These are phyloP conservation scores for Epichloe aotearoae DNA, from an alignment of 2,329 filamentous ascomycete genomes.

Conservation along the genomic window DNA sequence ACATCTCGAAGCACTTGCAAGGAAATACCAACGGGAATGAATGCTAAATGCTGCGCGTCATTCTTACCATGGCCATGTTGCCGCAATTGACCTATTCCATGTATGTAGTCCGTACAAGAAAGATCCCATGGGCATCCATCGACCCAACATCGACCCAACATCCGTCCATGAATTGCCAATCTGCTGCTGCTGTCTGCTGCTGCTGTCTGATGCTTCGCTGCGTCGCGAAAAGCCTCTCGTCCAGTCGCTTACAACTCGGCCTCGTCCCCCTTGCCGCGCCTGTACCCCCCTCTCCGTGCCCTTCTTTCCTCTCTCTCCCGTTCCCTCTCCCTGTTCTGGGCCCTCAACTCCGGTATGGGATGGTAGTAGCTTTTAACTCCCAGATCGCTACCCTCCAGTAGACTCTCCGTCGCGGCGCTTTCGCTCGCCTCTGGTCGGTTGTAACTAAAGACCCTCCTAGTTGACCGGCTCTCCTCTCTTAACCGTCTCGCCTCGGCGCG, in stretches of 20 bases:
- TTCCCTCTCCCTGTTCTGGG: slow-evolving; percentile 14
- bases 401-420: slow-evolving; percentile 20
- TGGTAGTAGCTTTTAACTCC: slow-evolving; percentile 47
- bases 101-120: too few species aligned
- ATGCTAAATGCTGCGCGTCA: too few species aligned
- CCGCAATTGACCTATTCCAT: too few species aligned
- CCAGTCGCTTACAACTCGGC: slow-evolving; percentile 7
- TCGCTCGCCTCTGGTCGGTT: slow-evolving; percentile 27
- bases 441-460: slow-evolving; percentile 40
- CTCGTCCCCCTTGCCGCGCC: slow-evolving; percentile 20
- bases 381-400: slow-evolving; percentile 28
- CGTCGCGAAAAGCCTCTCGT: background rate
- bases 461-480: slow-evolving; percentile 36
- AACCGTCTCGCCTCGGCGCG: slow-evolving; percentile 42
- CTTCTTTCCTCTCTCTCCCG: slow-evolving; percentile 21
- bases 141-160: too few species aligned
- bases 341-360: slow-evolving; percentile 37
- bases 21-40: too few species aligned
- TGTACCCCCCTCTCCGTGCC: slow-evolving; percentile 22
- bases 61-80: too few species aligned
- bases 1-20: too few species aligned
- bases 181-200: background rate
- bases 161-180: background rate
- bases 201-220: background rate
- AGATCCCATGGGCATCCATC: too few species aligned